A percentile compares a stretch with the other conserved stretches of the same genome.
These are phyloP conservation scores for Davidsoniella neocaledoniae DNA, from an alignment of 2,329 filamentous ascomycete species.

Conservation along the genomic window DNA sequence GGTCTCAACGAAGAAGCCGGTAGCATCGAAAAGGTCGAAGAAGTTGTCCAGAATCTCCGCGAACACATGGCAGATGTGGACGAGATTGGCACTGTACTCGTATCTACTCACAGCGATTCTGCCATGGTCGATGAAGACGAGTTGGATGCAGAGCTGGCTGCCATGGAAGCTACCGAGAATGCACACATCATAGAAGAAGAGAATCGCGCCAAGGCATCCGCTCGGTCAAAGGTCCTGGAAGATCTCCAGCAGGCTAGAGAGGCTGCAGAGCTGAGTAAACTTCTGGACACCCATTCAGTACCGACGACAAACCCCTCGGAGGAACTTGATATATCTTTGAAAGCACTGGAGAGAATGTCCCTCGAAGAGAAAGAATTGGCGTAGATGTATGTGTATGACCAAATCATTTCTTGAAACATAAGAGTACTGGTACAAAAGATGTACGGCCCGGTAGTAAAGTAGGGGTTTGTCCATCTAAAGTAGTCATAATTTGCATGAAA, in stretches of 20 bases:
- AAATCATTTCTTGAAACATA: too few species aligned
- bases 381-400: not conserved
- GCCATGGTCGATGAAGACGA: conserved; percentile 56
- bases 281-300: conserved; percentile 22
- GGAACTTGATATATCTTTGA: conserved; percentile 18
- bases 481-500: too few species aligned
- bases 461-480: too few species aligned
- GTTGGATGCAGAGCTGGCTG: conserved; percentile 74
- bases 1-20: conserved; percentile 63
- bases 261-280: conserved; percentile 33
- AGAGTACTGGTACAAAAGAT: too few species aligned
- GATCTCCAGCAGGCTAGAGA: conserved; percentile 23
- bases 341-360: conserved; percentile 23
- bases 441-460: too few species aligned
- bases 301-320: not conserved
- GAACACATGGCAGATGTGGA: conserved; percentile 71
- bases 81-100: conserved; percentile 63
- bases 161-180: conserved; percentile 45
- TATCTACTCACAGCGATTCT: conserved; percentile 34
- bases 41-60: conserved; percentile 55
- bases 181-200: conserved; percentile 30
- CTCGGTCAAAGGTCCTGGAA: conserved; percentile 21
- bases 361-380: conserved; percentile 19
- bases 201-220: conserved; percentile 25
- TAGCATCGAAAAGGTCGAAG: conserved; percentile 57